These are phyloP conservation scores for Neonectria ditissima DNA, from an alignment of 2,329 filamentous ascomycete genomes.

Conservation along the genomic window DNA sequence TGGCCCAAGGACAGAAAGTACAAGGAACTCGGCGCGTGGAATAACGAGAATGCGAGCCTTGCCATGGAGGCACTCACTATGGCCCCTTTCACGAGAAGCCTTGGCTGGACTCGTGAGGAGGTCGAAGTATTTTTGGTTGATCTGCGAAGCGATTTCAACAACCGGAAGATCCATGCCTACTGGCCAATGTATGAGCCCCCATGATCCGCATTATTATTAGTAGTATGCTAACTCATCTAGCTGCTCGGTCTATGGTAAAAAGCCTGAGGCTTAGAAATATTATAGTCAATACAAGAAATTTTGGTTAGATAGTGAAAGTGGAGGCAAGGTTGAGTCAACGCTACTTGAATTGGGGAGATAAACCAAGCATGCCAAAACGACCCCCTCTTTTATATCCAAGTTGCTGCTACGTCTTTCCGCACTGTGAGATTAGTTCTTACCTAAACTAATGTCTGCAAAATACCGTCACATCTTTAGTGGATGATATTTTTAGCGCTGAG, in stretches of 20 bases:
- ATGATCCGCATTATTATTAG: too few relatives aligned
- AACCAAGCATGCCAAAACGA: too few relatives aligned
- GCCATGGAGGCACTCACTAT: conserved; percentile 9
- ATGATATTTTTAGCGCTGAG: too few relatives aligned
- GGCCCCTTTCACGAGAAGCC: conserved; percentile 21
- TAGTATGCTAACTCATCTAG: not conserved
- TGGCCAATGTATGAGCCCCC: conserved; percentile 34
- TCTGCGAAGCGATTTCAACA: conserved; percentile 29
- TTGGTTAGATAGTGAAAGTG: too few relatives aligned
- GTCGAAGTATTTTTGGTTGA: conserved; percentile 22
- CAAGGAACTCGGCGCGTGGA: conserved; percentile 17
- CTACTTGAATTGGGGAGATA: too few relatives aligned
- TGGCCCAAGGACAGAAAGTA: conserved; percentile 25
- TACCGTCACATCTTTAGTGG: too few relatives aligned
- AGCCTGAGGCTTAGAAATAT: not conserved
- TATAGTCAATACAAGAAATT: too few relatives aligned
- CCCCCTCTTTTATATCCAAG: too few relatives aligned
- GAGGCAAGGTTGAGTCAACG: too few relatives aligned
- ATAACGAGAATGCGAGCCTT: conserved; percentile 14
- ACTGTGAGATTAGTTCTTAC: too few relatives aligned
- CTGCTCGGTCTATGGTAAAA: not conserved
- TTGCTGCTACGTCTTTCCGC: too few relatives aligned
- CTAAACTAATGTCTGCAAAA: too few relatives aligned
- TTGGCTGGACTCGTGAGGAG: conserved; percentile 29
- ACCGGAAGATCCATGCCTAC: conserved; percentile 27